Evolutionary conservation across 371 early-diverging fungal species (phyloP).

Genomic region (Edhazardia aedis): DNA sequence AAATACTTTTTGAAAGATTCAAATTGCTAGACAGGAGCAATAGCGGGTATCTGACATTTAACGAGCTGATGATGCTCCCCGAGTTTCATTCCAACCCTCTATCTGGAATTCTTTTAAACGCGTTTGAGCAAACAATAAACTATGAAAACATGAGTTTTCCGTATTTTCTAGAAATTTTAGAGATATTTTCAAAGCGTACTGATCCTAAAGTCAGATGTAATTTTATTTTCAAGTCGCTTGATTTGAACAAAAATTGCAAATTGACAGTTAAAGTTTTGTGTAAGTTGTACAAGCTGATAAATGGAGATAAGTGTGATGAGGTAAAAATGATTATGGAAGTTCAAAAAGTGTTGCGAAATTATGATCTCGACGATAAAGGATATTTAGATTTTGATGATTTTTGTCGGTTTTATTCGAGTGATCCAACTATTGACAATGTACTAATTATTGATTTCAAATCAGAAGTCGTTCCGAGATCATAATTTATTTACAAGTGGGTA

Average conservation of each 20-base stretch:
- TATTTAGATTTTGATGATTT: slow-evolving; percentile 28
- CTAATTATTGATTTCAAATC: slow-evolving; percentile 29
- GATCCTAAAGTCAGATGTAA: slow-evolving; percentile 16
- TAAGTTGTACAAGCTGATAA: slow-evolving; percentile 16
- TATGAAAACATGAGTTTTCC: slow-evolving; percentile 35
- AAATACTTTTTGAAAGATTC: slow-evolving; percentile 34
- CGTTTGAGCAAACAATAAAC: slow-evolving; percentile 22
- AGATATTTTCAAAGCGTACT: slow-evolving; percentile 19
- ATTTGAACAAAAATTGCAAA: slow-evolving; percentile 27
- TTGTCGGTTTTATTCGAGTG: slow-evolving; percentile 22
- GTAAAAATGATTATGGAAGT: slow-evolving; percentile 6
- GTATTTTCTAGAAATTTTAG: slow-evolving; percentile 29
- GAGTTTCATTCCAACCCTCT: slow-evolving; percentile 40
- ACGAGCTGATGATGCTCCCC: slow-evolving; percentile 33
- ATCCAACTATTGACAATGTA: slow-evolving; percentile 15
- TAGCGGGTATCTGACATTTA: slow-evolving; percentile 26
- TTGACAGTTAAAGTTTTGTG: slow-evolving; percentile 21
- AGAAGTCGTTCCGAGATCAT: no score
- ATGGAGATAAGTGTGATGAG: slow-evolving; percentile 3
- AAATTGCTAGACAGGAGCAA: slow-evolving; percentile 19
- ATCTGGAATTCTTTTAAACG: slow-evolving; percentile 18
- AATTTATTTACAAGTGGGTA: no score
- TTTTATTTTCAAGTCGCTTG: slow-evolving; percentile 33
- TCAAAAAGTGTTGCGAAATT: slow-evolving; percentile 16
- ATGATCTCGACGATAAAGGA: slow-evolving; percentile 31